Base-by-base conservation (phyloP, 1,284 basidiomycete species). In the Leucoagaricus sp. region DNA sequence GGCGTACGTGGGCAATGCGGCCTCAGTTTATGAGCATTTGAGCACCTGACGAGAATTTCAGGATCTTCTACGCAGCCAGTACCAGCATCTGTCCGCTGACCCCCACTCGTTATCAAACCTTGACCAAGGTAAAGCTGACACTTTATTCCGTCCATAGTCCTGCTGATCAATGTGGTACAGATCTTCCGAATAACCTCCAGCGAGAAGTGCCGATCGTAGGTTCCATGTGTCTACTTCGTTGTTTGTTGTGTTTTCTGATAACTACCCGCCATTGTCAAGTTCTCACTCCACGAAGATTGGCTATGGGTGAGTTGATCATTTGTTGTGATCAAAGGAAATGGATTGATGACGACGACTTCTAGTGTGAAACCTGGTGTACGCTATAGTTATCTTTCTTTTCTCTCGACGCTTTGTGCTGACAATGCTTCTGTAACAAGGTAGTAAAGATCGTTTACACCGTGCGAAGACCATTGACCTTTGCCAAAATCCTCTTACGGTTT, bases 381-480 rank as follows among this genome's bases (percentile, higher is more conserved):
- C 55, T 8, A 10, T 41, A 4, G 40, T 33, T n/a, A n/a, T n/a
- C 2, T 6, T 10, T 29, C 7, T n/a, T 42, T 21, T 5, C 29
- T 41, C 28, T 28, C 38, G 4, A n/a, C 12, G 12, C 41, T 13
- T 28, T 31, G 10, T 50, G 13, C 63, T 40, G 23, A 51, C 23
- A 53, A 42, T 51, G 9, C 26, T 19, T 38, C 47, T 26, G 42
- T 57, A 52, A 49, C 61, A 59, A 83, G 86, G 83, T 67, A 93
- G 89, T 75, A 93, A 93, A 69, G 91, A 93, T 63, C 79, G 89
- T 26, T 74, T 94, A 0, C 74, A 90, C 61, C 80, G 84, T 53
- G 92, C 92, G 1, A 94, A 94, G 73, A 94, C 91, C 0, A 93
- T 97, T 61, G 94, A 97, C 68, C 80, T 97, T 4, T 96, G 94